These are phyloP conservation scores for Arthroderma sp. DNA, from an alignment of 2,329 filamentous ascomycete species.

Conservation along the genomic window DNA sequence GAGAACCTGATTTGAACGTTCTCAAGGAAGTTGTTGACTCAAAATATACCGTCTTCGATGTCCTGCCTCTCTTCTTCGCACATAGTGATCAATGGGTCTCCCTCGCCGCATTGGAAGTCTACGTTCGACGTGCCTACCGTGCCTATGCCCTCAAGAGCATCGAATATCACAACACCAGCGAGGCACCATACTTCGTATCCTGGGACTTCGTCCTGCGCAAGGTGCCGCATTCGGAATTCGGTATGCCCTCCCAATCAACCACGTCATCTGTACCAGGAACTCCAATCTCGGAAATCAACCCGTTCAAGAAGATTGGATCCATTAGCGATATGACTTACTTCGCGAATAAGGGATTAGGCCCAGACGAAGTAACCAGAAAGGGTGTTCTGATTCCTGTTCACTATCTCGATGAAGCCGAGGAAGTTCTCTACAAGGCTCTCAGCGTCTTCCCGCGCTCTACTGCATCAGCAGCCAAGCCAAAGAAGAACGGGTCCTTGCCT, in stretches of 20 bases:
- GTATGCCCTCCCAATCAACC: conserved; percentile 59
- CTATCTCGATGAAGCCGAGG: conserved; percentile 89
- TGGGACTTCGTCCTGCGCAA: conserved; percentile 97
- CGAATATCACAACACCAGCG: conserved; percentile 64
- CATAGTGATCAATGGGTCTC: conserved; percentile 92
- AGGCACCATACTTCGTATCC: conserved; percentile 67
- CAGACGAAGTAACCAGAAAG: conserved; percentile 67
- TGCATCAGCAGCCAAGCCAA: conserved; percentile 46
- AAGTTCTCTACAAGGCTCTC: conserved; percentile 69
- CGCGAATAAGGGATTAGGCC: conserved; percentile 49
- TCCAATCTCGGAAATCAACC: conserved; percentile 48
- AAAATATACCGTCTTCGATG: conserved; percentile 96
- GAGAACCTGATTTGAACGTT: conserved; percentile 76
- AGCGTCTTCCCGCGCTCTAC: conserved; percentile 60
- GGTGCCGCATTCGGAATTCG: conserved; percentile 82
- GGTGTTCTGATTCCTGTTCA: conserved; percentile 89
- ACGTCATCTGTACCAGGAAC: conserved; percentile 77
- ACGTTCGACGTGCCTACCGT: conserved; percentile 90
- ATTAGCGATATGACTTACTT: conserved; percentile 90
- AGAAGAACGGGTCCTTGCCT: conserved; percentile 57
- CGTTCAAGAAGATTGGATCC: conserved; percentile 76
- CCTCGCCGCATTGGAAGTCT: conserved; percentile 86
- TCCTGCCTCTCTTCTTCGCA: conserved; percentile 86
- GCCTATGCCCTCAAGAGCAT: conserved; percentile 85
- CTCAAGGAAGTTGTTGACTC: conserved; percentile 98